Evolutionary conservation across 768 basidiomycete genomes (phyloP).

Genomic region (Lentinula aciculospora): DNA sequence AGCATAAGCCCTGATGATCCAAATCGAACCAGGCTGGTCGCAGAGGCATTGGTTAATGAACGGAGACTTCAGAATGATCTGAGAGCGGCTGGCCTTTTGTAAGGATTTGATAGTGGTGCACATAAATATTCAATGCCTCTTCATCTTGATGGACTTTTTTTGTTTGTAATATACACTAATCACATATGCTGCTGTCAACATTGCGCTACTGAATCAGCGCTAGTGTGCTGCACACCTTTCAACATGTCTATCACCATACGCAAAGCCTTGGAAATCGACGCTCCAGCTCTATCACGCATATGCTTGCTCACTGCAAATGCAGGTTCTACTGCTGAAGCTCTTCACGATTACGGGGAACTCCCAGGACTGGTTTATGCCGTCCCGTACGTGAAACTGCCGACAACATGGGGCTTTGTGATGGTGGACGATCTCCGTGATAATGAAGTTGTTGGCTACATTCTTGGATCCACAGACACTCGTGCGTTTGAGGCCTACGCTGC

Average conservation of each 20-base stretch:
- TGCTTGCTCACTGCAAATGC: constrained; percentile 74
- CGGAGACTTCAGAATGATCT: constrained; percentile 53
- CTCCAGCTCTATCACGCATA: constrained; percentile 55
- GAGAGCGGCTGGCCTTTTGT: constrained; percentile 61
- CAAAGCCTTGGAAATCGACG: constrained; percentile 47
- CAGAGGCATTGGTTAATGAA: constrained; percentile 47
- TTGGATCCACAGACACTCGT: constrained; percentile 65
- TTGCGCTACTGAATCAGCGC: neutral
- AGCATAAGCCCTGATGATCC: constrained; percentile 34
- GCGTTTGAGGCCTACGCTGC: constrained; percentile 51
- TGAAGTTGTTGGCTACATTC: constrained; percentile 62
- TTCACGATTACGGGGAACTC: constrained; percentile 59
- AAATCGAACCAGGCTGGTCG: constrained; percentile 34
- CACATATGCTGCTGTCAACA: neutral
- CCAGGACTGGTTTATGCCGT: constrained; percentile 70
- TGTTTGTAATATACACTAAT: neutral
- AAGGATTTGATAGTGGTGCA: constrained; percentile 10
- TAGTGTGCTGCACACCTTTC: neutral
- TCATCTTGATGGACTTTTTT: neutral
- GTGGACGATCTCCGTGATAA: constrained; percentile 38
- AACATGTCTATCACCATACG: constrained; percentile 48
- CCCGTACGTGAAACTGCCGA: constrained; percentile 67
- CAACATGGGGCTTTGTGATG: constrained; percentile 71
- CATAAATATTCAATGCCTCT: neutral
- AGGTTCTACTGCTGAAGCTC: constrained; percentile 56